Conservation (phyloP, 345 rosid species). For the Populus alba region DNA sequence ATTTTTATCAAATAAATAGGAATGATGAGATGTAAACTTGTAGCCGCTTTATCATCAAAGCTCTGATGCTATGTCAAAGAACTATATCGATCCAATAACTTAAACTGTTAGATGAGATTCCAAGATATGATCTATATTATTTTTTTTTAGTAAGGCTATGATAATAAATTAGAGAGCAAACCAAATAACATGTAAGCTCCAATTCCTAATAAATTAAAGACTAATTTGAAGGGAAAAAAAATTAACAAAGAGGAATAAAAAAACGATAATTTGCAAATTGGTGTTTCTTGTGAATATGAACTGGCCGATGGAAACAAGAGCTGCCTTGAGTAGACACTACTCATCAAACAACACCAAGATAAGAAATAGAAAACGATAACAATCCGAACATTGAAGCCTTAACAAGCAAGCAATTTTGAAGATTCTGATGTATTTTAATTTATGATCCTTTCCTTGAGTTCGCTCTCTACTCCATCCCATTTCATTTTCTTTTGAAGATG, state of each 20-base stretch:
- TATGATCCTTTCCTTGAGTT: not conserved
- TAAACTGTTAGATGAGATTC: fast-evolving
- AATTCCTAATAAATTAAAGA: fast-evolving
- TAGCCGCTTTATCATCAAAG: fast-evolving
- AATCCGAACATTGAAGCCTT: not conserved
- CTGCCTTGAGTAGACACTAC: too few species aligned
- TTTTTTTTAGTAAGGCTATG: fast-evolving
- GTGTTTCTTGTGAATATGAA: too few species aligned
- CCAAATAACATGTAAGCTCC: fast-evolving
- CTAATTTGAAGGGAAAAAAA: too few species aligned
- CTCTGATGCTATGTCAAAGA: fast-evolving
- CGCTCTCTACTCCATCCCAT: not conserved
- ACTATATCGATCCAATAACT: fast-evolving
- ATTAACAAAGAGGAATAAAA: too few species aligned
- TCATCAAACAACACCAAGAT: too few species aligned
- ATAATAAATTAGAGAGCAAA: too few species aligned
- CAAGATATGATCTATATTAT: too few species aligned
- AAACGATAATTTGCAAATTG: too few species aligned
- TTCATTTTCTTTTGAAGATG: too few species aligned
- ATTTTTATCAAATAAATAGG: too few species aligned
- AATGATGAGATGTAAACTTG: fast-evolving
- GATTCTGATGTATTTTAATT: not conserved
- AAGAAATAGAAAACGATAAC: not conserved
- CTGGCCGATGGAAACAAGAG: too few species aligned
- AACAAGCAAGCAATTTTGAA: not conserved